Percentiles rank a stretch among this genome's conserved stretches.
Conservation (phyloP, 371 early-diverging fungal species). For the Mortierella sp. region DNA sequence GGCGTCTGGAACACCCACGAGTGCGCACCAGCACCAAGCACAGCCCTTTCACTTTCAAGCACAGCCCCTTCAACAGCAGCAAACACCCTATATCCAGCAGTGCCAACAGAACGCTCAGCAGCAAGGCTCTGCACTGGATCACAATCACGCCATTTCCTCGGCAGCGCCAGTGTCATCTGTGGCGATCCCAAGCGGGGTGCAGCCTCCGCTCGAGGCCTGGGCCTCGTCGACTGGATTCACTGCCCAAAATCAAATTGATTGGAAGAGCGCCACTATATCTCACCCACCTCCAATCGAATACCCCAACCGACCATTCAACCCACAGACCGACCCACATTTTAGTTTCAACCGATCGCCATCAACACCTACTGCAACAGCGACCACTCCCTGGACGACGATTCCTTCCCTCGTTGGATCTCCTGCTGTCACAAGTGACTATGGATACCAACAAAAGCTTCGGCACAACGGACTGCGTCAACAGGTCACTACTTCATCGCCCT, state of each 20-base stretch:
- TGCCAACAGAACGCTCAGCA: constrained; percentile 9
- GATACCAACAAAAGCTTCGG: neutral
- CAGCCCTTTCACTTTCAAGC: constrained; percentile 6
- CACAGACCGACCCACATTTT: constrained; percentile 4
- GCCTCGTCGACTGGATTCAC: neutral
- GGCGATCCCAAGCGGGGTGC: constrained; percentile 14
- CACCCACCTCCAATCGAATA: neutral
- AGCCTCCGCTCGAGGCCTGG: constrained; percentile 1
- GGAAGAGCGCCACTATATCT: neutral
- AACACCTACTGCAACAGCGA: neutral
- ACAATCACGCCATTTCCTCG: constrained; percentile 29
- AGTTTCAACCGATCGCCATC: neutral
- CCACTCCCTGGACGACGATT: neutral
- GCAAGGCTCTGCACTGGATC: neutral
- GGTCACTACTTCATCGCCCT: neutral
- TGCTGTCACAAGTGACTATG: neutral
- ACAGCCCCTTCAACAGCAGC: neutral
- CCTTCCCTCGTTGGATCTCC: constrained; percentile 1
- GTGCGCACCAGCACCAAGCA: neutral
- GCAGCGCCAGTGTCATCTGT: constrained; percentile 22
- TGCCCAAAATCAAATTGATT: constrained; percentile 11
- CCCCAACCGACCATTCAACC: constrained; percentile 6
- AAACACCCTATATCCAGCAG: neutral
- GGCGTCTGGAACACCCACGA: neutral
- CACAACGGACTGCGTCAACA: constrained; percentile 5